These are phyloP conservation scores for Xerocomellus amylosporus DNA, from an alignment of 768 basidiomycete genomes.

Conservation along the genomic window DNA sequence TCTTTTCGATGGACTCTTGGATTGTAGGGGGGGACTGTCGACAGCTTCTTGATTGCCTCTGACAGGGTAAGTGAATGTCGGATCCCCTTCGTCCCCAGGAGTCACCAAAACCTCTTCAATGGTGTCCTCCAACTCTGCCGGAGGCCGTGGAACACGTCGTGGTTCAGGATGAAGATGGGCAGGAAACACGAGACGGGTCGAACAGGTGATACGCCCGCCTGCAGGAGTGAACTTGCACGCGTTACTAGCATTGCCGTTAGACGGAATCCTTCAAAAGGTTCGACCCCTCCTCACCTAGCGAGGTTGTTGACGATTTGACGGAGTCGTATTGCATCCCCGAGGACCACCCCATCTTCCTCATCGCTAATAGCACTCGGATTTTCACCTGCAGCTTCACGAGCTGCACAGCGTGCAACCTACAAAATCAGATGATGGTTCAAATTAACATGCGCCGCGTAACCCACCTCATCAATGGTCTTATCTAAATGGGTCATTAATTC, in stretches of 20 bases:
- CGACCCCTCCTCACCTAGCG: constrained; percentile 48
- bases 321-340: constrained; percentile 80
- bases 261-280: background rate
- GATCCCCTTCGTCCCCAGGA: constrained; percentile 37
- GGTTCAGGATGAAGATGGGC: constrained; percentile 17
- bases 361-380: constrained; percentile 13
- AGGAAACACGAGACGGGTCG: constrained; percentile 56
- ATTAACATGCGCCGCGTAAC: background rate
- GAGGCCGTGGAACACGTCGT: background rate
- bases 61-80: background rate
- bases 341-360: constrained; percentile 63
- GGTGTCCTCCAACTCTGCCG: constrained; percentile 9
- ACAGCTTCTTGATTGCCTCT: background rate
- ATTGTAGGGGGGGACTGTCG: background rate
- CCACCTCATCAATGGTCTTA: constrained; percentile 58
- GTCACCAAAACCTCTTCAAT: constrained; percentile 25
- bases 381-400: constrained; percentile 60
- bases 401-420: constrained; percentile 57
- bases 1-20: constrained; percentile 41
- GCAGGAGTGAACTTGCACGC: constrained; percentile 77
- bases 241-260: constrained; percentile 44
- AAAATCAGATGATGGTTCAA: background rate
- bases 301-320: constrained; percentile 84
- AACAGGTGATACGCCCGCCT: constrained; percentile 65
- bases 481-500: constrained; percentile 71